A percentile compares a stretch with the other conserved stretches of the same genome.
Conservation (phyloP, 179 eudicot genomes). For the Gypsophila paniculata region DNA sequence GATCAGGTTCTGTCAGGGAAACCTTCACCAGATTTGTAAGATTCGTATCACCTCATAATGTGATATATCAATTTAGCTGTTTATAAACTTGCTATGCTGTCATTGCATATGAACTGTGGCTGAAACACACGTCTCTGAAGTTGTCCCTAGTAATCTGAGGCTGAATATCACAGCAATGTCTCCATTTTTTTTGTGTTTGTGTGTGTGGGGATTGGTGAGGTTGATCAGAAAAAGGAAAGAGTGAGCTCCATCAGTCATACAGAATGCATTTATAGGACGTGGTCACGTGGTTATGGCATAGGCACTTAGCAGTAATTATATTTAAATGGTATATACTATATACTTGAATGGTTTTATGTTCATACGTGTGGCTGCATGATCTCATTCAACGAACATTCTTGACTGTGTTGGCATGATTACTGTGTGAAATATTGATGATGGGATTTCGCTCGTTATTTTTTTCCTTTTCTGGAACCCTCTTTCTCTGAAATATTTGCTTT, state of each 20-base stretch:
- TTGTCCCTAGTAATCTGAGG: too few species aligned
- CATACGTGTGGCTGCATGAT: not conserved
- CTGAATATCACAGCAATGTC: too few species aligned
- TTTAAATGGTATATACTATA: not conserved
- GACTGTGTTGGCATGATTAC: not conserved
- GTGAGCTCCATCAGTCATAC: too few species aligned
- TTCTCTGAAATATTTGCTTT: too few species aligned
- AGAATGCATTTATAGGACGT: not conserved
- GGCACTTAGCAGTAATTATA: not conserved
- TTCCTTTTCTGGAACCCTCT: too few species aligned
- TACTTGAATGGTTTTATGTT: not conserved
- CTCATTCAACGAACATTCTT: not conserved
- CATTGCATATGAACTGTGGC: too few species aligned
- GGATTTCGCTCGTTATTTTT: too few species aligned
- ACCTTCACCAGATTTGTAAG: slow-evolving; percentile 92
- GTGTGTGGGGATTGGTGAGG: too few species aligned
- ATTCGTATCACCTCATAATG: not conserved
- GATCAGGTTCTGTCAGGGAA: slow-evolving; percentile 80
- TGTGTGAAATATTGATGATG: too few species aligned
- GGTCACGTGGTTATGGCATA: not conserved
- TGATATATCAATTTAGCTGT: not conserved
- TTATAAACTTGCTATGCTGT: not conserved
- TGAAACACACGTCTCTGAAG: too few species aligned
- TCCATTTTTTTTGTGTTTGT: too few species aligned
- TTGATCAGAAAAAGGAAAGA: too few species aligned